Base-by-base conservation (phyloP, 2,329 filamentous ascomycete genomes). In the Dryadomyces sulphureus region DNA sequence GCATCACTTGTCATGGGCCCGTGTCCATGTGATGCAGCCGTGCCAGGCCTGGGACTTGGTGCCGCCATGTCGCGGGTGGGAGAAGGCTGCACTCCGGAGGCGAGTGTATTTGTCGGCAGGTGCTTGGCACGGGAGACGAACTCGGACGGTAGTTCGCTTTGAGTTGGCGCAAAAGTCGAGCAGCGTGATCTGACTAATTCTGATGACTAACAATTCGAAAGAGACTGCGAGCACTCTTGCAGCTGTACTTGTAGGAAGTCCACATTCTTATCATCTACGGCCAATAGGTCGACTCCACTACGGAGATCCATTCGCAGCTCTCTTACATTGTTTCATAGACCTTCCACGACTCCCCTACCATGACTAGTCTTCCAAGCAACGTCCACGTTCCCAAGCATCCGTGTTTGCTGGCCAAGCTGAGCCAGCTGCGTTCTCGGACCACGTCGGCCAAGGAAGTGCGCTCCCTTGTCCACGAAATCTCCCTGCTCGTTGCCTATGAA, bases 331-430 rank as follows among this genome's bases (percentile, higher is more conserved):
- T 21, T 17, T 36, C 20, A 16, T 17, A 25, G 46, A 21, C n/a
- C n/a, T n/a, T n/a, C n/a, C n/a, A n/a, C n/a, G n/a, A n/a, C n/a
- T n/a, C n/a, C n/a, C n/a, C n/a, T n/a, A 14, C 27, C 17, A 54
- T 50, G 50, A 11, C 49, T 14, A 24, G 46, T 11, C 62, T 79
- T 38, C 75, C 75, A 9, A 52, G 71, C 54, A 80, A 81, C 58
- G 75, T 81, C 50, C 86, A 92, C 65, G 68, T 94, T 60, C 94
- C 88, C 35, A 69, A 68, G 16, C 90, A 96, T 63, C 90, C 90
- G 32, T 94, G 86, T 64, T 72, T 95, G 38, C 72, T 75, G 56
- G 86, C 84, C 55, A 96, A 96, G 70, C 78, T 96, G 57, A 89
- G 84, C 54, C 85, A 92, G 66, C 77, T 96, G 41, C 82, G 90